These are phyloP conservation scores for Xylaria sp. DNA, from an alignment of 2,329 filamentous ascomycete genomes.

Conservation along the genomic window DNA sequence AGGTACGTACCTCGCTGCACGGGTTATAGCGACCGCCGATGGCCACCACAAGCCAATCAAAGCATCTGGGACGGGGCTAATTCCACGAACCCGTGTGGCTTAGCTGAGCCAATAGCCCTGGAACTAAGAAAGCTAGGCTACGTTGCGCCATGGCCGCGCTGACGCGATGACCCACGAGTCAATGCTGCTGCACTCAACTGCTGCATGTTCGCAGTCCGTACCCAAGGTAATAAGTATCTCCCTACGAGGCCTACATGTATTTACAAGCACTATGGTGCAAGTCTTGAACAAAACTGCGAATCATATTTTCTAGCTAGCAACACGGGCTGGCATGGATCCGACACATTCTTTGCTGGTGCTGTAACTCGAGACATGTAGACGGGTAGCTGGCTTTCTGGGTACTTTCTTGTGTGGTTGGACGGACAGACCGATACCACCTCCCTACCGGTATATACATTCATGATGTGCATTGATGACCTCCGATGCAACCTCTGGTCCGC, in stretches of 20 bases:
- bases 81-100: slow-evolving; percentile 28
- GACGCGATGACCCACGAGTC: background rate
- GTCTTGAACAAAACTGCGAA: background rate
- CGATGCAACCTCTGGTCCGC: background rate
- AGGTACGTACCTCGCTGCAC: slow-evolving; percentile 24
- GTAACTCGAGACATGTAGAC: background rate
- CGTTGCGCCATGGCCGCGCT: background rate
- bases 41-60: slow-evolving; percentile 21
- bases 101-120: slow-evolving; percentile 20
- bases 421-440: background rate
- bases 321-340: background rate
- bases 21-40: background rate
- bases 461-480: background rate
- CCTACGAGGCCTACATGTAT: background rate
- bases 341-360: background rate
- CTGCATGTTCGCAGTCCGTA: slow-evolving; percentile 20
- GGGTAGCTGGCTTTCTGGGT: background rate
- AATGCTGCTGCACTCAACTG: background rate
- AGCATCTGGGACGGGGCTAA: background rate
- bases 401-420: background rate
- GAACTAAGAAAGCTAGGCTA: slow-evolving; percentile 3
- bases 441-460: background rate
- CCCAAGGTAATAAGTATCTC: background rate
- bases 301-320: background rate
- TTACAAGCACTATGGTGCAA: background rate